Evolutionary conservation across 2,329 filamentous ascomycete genomes (phyloP).

Genomic region (Xylariaceae sp.): DNA sequence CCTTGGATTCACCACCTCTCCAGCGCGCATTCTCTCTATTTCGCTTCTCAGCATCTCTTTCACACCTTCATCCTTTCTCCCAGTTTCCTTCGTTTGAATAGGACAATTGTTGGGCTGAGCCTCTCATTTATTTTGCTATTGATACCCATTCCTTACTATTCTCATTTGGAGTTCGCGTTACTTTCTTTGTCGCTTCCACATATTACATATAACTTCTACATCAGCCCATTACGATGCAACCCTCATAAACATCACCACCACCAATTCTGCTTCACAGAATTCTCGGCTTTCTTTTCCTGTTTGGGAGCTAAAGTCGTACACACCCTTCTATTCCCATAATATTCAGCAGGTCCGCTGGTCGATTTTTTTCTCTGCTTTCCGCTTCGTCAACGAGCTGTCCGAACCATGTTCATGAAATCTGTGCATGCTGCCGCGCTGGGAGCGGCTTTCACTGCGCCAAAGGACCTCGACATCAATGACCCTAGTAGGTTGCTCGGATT

Average conservation of each 20-base stretch:
- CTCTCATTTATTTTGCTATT: not conserved
- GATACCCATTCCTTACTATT: no score
- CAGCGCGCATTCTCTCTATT: no score
- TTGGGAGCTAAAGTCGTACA: not conserved
- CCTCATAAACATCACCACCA: not conserved
- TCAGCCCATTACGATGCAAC: not conserved
- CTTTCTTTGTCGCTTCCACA: not conserved
- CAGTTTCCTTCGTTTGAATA: not conserved
- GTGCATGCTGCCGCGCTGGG: constrained; percentile 35
- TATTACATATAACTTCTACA: not conserved
- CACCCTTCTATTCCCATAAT: not conserved
- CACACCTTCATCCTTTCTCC: not conserved
- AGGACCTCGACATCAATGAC: constrained; percentile 47
- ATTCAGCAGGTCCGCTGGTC: not conserved
- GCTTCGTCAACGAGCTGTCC: not conserved
- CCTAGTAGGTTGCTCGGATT: constrained; percentile 23
- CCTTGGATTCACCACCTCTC: no score
- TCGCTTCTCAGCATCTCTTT: not conserved
- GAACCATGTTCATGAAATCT: constrained; percentile 40
- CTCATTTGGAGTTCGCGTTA: not conserved
- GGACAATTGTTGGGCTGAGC: not conserved
- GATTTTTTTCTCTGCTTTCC: not conserved
- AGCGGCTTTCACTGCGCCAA: constrained; percentile 42
- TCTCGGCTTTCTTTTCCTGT: not conserved
- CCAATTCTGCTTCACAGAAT: not conserved